Percentiles rank a stretch among this genome's conserved stretches.
phyloP scores from a whole-genome alignment of 2,329 filamentous ascomycete genomes.

The Chaetomiaceae sp. region DNA sequence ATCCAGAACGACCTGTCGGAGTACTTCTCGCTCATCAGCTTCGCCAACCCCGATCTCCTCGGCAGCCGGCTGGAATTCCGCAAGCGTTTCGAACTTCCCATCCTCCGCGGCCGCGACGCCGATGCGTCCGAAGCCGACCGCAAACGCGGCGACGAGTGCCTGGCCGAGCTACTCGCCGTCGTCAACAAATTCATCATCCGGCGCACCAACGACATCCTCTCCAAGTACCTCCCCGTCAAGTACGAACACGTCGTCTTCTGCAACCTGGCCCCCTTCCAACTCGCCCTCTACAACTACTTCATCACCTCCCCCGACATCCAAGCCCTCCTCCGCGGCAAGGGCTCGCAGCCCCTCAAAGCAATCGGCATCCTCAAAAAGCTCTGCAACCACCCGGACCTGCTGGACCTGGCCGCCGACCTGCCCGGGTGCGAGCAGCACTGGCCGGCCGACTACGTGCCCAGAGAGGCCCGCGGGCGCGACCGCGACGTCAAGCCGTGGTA shows the following conservation, averaged over 20 bases:
- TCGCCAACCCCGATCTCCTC: constrained; percentile 88
- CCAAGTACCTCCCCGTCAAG: constrained; percentile 95
- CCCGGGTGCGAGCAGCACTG: constrained; percentile 78
- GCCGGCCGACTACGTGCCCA: constrained; percentile 82
- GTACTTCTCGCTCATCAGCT: constrained; percentile 93
- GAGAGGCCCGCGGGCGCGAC: constrained; percentile 80
- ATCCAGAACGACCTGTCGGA: constrained; percentile 99
- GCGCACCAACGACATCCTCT: constrained; percentile 93
- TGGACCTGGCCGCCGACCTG: constrained; percentile 75
- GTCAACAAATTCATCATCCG: constrained; percentile 99
- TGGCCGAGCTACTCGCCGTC: constrained; percentile 70
- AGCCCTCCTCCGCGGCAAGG: constrained; percentile 83
- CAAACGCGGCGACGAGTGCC: constrained; percentile 74
- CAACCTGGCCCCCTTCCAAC: constrained; percentile 86
- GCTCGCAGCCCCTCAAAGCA: constrained; percentile 90
- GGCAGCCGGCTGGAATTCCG: constrained; percentile 87
- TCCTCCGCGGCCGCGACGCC: constrained; percentile 84
- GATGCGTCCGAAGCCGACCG: constrained; percentile 78
- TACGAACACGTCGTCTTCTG: constrained; percentile 99
- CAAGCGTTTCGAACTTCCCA: constrained; percentile 89
- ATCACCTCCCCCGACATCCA: constrained; percentile 94
- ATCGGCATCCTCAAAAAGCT: constrained; percentile 97
- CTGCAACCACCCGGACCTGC: constrained; percentile 93
- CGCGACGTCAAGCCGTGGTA: constrained; percentile 93
- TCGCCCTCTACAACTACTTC: constrained; percentile 93